These are phyloP conservation scores for Kuraishia capsulata DNA, from an alignment of 805 yeast genomes.

Conservation along the genomic window DNA sequence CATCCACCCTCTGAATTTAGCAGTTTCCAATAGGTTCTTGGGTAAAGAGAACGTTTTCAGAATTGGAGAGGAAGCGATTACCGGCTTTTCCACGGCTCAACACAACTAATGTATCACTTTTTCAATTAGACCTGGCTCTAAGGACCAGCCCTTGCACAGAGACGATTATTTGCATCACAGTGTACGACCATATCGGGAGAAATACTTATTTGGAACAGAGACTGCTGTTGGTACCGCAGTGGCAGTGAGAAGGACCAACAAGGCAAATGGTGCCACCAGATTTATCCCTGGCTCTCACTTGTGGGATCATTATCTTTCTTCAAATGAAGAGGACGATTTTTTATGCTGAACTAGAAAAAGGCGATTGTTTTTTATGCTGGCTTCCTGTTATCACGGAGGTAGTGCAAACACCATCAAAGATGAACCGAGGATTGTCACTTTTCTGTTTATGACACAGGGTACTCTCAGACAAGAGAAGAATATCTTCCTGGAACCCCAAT, in stretches of 20 bases:
- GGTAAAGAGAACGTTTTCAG: too few species aligned
- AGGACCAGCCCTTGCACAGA: too few species aligned
- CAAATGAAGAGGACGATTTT: constrained; percentile 11
- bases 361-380: too few species aligned
- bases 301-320: constrained; percentile 17
- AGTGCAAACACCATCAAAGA: constrained; percentile 17
- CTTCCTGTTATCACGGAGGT: too few species aligned
- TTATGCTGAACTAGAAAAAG: constrained; percentile 20
- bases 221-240: constrained; percentile 12
- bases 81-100: too few species aligned
- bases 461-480: constrained; percentile 21
- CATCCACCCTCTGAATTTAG: constrained; percentile 10
- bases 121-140: too few species aligned
- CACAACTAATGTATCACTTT: too few species aligned
- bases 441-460: constrained; percentile 19
- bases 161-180: too few species aligned
- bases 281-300: too few species aligned
- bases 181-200: too few species aligned
- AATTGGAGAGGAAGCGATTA: too few species aligned
- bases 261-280: constrained; percentile 20
- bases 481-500: constrained; percentile 11
- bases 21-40: too few species aligned
- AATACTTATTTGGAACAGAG: constrained; percentile 11
- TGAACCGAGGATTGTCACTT: constrained; percentile 14
- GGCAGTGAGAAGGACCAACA: constrained; percentile 11